Base-by-base conservation (phyloP, 192 early-diverging fungal genomes). In the Phlyctochytrium bullatum region DNA sequence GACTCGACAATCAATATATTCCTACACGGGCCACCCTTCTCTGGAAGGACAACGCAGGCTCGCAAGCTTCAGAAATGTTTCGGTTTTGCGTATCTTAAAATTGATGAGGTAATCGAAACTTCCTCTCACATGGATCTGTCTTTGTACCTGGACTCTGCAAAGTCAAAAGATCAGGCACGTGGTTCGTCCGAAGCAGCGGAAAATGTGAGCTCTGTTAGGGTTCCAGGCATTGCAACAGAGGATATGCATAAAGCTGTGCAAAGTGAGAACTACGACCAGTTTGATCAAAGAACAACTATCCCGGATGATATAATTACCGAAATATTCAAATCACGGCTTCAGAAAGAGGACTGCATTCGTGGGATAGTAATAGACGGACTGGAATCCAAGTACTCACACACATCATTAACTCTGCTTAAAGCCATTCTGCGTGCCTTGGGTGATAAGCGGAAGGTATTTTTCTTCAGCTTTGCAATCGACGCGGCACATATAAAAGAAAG, bases 351-450 rank as follows among this genome's bases (percentile, higher is more conserved):
- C 47, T 78, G 71, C 40, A 27, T 29, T 6, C 76, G 66, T 32
- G 83, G 81, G 2, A 30, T 80, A n/a, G 76, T 87, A 24, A 56
- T 87, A n/a, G 83, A 84, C 52, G 79, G 83, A 4, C 58, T 87
- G 32, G 85, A 87, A 40, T 78, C 76, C 32, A 81, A 80, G 61
- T 83, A 73, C 64, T 36, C 20, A 32, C 53, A 32, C 4, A 80
- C 66, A 30, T 33, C 75, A 6, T 4, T 67, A 10, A 25, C 36
- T 10, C 3, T 86, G n/a, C 47, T 80, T 3, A 76, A 79, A 28
- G 63, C 71, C 0, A 16, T 87, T 6, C 34, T 80, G 34, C 59
- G 67, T 1, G 66, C 52, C 2, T 62, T 81, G 1, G 52, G 68
- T 0, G 83, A 86, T 16, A 73, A 69, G n/a, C 54, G 69, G 25